Evolutionary conservation across 805 yeast species (phyloP).

Genomic region (Cyberlindnera samutprakarnensis): DNA sequence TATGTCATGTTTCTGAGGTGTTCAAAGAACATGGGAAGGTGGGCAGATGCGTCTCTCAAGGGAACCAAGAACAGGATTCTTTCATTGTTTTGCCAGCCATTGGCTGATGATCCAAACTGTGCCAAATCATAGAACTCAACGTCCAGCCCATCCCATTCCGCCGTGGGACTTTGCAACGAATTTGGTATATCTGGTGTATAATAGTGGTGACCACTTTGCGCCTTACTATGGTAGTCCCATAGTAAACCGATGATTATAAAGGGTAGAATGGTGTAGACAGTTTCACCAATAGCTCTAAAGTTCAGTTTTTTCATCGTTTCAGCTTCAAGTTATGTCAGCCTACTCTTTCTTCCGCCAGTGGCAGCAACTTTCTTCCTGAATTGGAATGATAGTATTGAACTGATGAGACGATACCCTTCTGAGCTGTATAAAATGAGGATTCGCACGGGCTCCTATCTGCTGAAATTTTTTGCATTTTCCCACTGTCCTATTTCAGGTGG

Average conservation of each 20-base stretch:
- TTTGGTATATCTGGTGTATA: constrained; percentile 30
- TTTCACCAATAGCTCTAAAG: background rate
- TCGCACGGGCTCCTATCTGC: too few species aligned
- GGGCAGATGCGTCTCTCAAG: constrained; percentile 84
- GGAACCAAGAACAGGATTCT: constrained; percentile 84
- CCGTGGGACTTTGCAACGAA: constrained; percentile 22
- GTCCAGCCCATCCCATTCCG: constrained; percentile 23
- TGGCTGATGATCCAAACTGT: constrained; percentile 53
- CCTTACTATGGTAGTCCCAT: constrained; percentile 7
- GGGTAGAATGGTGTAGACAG: constrained; percentile 8
- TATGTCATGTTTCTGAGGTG: constrained; percentile 76
- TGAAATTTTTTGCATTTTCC: too few species aligned
- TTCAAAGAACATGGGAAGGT: constrained; percentile 80
- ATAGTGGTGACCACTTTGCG: constrained; percentile 5
- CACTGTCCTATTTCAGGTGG: too few species aligned
- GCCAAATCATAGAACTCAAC: constrained; percentile 71
- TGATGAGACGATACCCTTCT: too few species aligned
- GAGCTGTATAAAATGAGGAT: too few species aligned
- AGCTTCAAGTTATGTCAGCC: too few species aligned
- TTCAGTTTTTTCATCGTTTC: too few species aligned
- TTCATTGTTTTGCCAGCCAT: constrained; percentile 78
- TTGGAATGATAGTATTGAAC: too few species aligned
- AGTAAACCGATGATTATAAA: constrained; percentile 9
- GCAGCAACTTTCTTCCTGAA: too few species aligned
- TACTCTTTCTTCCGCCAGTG: too few species aligned